Percentiles rank a stretch among this genome's conserved stretches.
Evolutionary conservation across 75 land plant species (phyloP).

Genomic region (Chamaecyparis obtusa): DNA sequence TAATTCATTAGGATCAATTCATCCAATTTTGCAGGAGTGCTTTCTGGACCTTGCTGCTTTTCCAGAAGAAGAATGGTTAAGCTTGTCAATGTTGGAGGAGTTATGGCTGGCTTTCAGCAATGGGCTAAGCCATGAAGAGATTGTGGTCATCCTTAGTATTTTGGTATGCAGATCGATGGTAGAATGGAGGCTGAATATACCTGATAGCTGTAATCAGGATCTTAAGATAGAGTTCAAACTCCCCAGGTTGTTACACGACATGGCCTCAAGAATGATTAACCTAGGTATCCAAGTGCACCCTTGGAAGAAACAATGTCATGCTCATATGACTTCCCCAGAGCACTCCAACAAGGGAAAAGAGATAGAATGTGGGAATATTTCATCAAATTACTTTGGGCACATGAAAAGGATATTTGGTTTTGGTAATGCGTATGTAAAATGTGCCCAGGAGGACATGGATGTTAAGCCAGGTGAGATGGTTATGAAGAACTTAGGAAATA

Average conservation of each 20-base stretch:
- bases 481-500: background rate
- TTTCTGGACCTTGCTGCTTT: constrained; percentile 21
- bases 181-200: constrained; percentile 19
- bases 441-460: background rate
- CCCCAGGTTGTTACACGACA: background rate
- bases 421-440: constrained; percentile 6
- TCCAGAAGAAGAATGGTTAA: constrained; percentile 24
- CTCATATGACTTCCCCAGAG: background rate
- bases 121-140: constrained; percentile 15
- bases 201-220: background rate
- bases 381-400: background rate
- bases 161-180: constrained; percentile 18
- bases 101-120: constrained; percentile 15
- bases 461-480: constrained; percentile 2
- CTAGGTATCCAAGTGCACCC: background rate
- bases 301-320: background rate
- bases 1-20: constrained; percentile 9
- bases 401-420: constrained; percentile 1
- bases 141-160: constrained; percentile 14
- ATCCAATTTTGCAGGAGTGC: constrained; percentile 23
- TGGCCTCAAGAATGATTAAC: constrained; percentile 1
- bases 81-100: constrained; percentile 12
- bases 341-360: background rate
- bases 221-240: constrained; percentile 14
- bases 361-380: background rate